Evolutionary conservation across 371 early-diverging fungal species (phyloP), one percentile per base, ranked within the genome.

Genomic region (Mortierella sp.): DNA sequence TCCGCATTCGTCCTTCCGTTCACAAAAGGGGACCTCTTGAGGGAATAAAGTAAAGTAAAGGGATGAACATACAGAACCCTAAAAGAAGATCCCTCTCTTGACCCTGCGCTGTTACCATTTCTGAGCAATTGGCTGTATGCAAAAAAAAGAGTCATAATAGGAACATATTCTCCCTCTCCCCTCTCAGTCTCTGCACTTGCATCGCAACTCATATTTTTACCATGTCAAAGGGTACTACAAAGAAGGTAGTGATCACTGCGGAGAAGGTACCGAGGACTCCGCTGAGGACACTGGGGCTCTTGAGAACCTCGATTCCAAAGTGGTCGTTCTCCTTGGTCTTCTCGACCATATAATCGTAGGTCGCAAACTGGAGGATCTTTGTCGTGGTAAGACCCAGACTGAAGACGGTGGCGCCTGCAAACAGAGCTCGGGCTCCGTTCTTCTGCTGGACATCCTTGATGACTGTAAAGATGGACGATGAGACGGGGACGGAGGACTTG

Each of bases 351-450:
- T 76, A 80, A 68, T 85, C 85, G 50, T 80, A 85, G n/a, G 85
- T 76, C 11, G 79, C 85, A 52, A 85, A 85, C 66, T 85, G 80
- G 0, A 85, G 69, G 53, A 85, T 79, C 80, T 79, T 79, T 29
- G 77, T 79, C n/a, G 72, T 64, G 10, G 85, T 80, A 6, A 79
- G 64, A 29, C 80, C 85, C 24, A 71, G 19, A 44, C 73, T 85
- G 64, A 85, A 85, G 24, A 79, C 76, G 2, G 80, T 79, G 8
- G 80, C 79, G 11, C 85, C 85, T 6, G 77, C 80, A 44, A 71
- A 85, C 6, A 85, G 74, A 0, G 85, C 68, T 14, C 77, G 75
- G 66, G 77, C 48, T 24, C 85, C 85, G 47, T 79, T 77, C 65
- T 72, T 79, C 48, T 79, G 80, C 39, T 72, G 77, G 2, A 79